Evolutionary conservation across 2,329 filamentous ascomycete genomes (phyloP).

Genomic region (Cryoendolithus antarcticus): DNA sequence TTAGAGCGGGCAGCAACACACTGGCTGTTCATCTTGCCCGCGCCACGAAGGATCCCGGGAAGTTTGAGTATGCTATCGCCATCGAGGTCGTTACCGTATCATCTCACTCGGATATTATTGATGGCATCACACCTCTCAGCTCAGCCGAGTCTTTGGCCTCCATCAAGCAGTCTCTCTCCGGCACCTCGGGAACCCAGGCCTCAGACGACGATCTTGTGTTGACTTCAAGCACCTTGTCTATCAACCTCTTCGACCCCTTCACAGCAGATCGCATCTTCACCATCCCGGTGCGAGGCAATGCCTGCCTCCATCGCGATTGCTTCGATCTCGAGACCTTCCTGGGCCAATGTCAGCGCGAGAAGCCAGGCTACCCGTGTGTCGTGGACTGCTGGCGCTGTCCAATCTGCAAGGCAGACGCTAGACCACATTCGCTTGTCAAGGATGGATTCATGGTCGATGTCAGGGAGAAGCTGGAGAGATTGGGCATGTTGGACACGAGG

Average conservation of each 20-base stretch:
- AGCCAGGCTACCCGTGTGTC: conserved; percentile 23
- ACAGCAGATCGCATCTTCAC: conserved; percentile 43
- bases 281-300: conserved; percentile 56
- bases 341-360: conserved; percentile 42
- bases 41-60: conserved; percentile 22
- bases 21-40: conserved; percentile 38
- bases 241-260: conserved; percentile 37
- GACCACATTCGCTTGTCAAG: conserved; percentile 57
- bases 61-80: conserved; percentile 46
- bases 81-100: conserved; percentile 57
- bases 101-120: conserved; percentile 27
- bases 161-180: conserved; percentile 42
- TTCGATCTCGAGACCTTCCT: conserved; percentile 84
- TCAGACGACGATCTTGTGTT: conserved; percentile 43
- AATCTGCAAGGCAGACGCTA: conserved; percentile 64
- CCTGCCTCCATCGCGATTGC: conserved; percentile 70
- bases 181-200: conserved; percentile 26
- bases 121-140: conserved; percentile 23
- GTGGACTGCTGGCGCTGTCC: conserved; percentile 78
- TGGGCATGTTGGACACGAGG: conserved; percentile 31
- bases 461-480: conserved; percentile 33
- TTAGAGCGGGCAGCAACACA: conserved; percentile 49
- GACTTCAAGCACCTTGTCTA: conserved; percentile 27
- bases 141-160: conserved; percentile 39
- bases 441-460: conserved; percentile 64